Base-by-base conservation (phyloP, 208 protist species). In the Balamuthia mandrillaris region DNA sequence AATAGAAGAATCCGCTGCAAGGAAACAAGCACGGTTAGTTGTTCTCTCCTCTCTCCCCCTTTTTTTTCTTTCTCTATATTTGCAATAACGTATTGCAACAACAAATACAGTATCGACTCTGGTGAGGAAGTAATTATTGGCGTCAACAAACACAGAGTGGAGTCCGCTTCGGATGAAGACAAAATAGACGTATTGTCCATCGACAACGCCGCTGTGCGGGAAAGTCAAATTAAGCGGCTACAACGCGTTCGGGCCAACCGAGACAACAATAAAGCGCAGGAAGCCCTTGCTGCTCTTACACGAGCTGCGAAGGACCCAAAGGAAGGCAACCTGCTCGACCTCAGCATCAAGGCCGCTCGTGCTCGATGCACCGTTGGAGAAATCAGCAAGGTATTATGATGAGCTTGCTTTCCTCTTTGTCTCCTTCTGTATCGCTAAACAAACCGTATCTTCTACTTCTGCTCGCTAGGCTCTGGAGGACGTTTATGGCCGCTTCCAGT, bases 1-100 rank as follows among this genome's bases (percentile, higher is more conserved):
- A 86, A 97, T 98, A 45, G 97, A 98, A 91, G 96, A 97, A 90
- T 89, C 89, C 63, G 96, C 97, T 12, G 95, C 96, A 18, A 88
- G 88, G 47, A 93, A 95, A 60, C 95, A 97, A 91, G 96, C 95
- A 24, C 89, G 87, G 66, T 92, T 91, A 27, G 89, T 88, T 49
- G 82, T 84, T 14, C 63, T 66, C 2, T 47, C 6, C 14, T 14
- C 21, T 84, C 58, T 85, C 31, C 12, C 18, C 33, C n/a, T n/a
- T n/a, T n/a, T n/a, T n/a, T n/a, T n/a, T n/a, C n/a, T n/a, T n/a
- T n/a, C n/a, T n/a, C n/a, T n/a, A n/a, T n/a, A n/a, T n/a, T n/a
- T 78, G 27, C 44, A 27, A 39, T n/a, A 58, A 35, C 5, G 35
- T 27, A 37, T 37, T n/a, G 5, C 1, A 7, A 29, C 24, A 6